These are phyloP conservation scores for Pezicula carpinea DNA, from an alignment of 2,329 filamentous ascomycete species.

Conservation along the genomic window DNA sequence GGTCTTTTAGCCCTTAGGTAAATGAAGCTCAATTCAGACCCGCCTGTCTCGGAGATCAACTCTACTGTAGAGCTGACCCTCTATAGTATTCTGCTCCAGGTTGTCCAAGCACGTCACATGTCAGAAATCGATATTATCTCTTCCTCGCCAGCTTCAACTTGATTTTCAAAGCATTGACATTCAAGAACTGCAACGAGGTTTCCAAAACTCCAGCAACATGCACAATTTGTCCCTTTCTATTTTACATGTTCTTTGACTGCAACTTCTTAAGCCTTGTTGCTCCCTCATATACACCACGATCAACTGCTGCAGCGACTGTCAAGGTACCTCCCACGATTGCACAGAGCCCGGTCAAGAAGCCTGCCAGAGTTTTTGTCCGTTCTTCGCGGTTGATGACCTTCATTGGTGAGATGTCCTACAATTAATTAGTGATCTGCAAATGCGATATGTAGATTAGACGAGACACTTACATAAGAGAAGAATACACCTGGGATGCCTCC, in stretches of 20 bases:
- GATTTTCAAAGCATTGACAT: neutral
- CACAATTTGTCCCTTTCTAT: neutral
- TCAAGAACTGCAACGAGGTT: neutral
- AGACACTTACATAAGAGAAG: constrained; percentile 81
- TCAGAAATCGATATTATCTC: too few relatives aligned
- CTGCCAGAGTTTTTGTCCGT: constrained; percentile 80
- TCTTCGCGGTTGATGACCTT: constrained; percentile 98
- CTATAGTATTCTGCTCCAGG: too few relatives aligned
- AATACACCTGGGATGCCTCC: constrained; percentile 97
- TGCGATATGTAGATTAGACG: neutral
- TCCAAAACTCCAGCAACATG: constrained; percentile 17
- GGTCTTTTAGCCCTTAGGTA: too few relatives aligned
- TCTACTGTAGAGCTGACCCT: too few relatives aligned
- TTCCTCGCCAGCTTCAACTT: too few relatives aligned
- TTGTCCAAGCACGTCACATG: too few relatives aligned
- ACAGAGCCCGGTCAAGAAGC: constrained; percentile 90
- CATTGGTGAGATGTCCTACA: constrained; percentile 95
- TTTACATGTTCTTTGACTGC: constrained; percentile 56
- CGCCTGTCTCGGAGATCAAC: too few relatives aligned
- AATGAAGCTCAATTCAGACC: too few relatives aligned
- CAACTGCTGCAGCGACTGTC: constrained; percentile 90
- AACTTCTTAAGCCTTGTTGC: constrained; percentile 81
- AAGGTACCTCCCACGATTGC: constrained; percentile 92
- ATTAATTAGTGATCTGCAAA: constrained; percentile 17
- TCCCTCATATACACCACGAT: constrained; percentile 89